Percentiles rank a stretch among this genome's conserved stretches.
Evolutionary conservation across 768 basidiomycete genomes (phyloP).

Genomic region (Xerocomellus chrysenteron): DNA sequence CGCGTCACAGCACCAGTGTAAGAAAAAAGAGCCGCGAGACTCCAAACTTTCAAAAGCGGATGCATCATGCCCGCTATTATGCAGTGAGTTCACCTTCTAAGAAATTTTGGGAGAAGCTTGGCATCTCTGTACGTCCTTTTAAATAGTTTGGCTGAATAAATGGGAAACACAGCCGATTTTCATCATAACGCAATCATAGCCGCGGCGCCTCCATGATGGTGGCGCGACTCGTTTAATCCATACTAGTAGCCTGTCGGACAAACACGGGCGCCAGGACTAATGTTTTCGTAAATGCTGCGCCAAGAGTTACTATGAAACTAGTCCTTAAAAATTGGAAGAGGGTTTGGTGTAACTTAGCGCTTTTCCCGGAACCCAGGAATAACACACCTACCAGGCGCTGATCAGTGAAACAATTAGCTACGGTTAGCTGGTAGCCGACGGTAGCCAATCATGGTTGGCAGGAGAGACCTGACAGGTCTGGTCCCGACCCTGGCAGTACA

Average conservation of each 20-base stretch:
- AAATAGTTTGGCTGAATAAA: not conserved
- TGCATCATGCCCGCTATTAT: slow-evolving; percentile 17
- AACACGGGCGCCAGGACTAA: not conserved
- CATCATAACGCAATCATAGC: not conserved
- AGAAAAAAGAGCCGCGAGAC: slow-evolving; percentile 7
- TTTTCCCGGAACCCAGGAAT: too few relatives aligned
- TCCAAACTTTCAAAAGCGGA: slow-evolving; percentile 6
- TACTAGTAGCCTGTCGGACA: not conserved
- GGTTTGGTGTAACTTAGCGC: not conserved
- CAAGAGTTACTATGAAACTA: too few relatives aligned
- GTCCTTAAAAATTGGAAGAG: too few relatives aligned
- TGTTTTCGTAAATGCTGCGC: not conserved
- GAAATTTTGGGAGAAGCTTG: not conserved
- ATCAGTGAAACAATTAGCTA: too few relatives aligned
- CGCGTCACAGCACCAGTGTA: slow-evolving; percentile 12
- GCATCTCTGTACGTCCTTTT: not conserved
- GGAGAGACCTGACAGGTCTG: too few relatives aligned
- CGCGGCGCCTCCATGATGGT: too few relatives aligned
- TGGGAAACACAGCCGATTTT: too few relatives aligned
- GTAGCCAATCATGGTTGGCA: too few relatives aligned
- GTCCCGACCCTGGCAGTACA: too few relatives aligned
- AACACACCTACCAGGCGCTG: too few relatives aligned
- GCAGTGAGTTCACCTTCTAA: not conserved
- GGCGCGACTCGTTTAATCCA: too few relatives aligned
- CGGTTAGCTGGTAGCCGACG: too few relatives aligned